phyloP scores from a whole-genome alignment of 805 yeast genomes.

The Nakazawaea wickerhamii region DNA sequence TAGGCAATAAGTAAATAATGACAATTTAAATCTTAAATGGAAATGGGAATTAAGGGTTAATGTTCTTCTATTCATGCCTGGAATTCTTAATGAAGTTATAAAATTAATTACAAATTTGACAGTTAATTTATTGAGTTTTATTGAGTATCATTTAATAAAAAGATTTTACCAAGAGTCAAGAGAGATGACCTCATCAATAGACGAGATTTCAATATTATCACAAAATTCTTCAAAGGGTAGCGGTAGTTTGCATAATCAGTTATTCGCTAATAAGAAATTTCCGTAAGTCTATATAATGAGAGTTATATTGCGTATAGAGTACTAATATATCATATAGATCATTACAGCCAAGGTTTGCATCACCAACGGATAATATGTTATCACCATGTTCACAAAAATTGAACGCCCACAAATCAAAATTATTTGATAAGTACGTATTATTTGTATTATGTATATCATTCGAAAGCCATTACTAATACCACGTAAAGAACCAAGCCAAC shows the following conservation, averaged over 20 bases:
- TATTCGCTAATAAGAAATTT: constrained; percentile 4
- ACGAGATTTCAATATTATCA: background rate
- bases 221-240: background rate
- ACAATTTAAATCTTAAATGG: too few relatives aligned
- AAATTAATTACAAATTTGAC: too few relatives aligned
- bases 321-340: background rate
- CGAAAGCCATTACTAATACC: background rate
- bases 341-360: constrained; percentile 26
- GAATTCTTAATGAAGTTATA: too few relatives aligned
- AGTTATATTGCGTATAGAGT: background rate
- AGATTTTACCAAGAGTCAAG: too few relatives aligned
- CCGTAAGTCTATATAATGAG: constrained; percentile 1
- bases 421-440: constrained; percentile 28
- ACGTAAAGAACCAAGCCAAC: constrained; percentile 19
- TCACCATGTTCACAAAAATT: constrained; percentile 57
- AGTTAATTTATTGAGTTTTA: too few relatives aligned
- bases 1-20: constrained; percentile 7
- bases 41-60: too few relatives aligned
- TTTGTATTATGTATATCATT: too few relatives aligned
- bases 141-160: too few relatives aligned
- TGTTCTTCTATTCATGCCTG: too few relatives aligned
- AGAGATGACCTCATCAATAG: background rate
- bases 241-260: constrained; percentile 5
- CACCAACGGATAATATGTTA: constrained; percentile 54
- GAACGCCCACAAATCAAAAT: constrained; percentile 40